Percentiles rank a stretch among this genome's conserved stretches.
These are phyloP conservation scores for Grosmannia serpens DNA, from an alignment of 2,329 filamentous ascomycete species.

Conservation along the genomic window DNA sequence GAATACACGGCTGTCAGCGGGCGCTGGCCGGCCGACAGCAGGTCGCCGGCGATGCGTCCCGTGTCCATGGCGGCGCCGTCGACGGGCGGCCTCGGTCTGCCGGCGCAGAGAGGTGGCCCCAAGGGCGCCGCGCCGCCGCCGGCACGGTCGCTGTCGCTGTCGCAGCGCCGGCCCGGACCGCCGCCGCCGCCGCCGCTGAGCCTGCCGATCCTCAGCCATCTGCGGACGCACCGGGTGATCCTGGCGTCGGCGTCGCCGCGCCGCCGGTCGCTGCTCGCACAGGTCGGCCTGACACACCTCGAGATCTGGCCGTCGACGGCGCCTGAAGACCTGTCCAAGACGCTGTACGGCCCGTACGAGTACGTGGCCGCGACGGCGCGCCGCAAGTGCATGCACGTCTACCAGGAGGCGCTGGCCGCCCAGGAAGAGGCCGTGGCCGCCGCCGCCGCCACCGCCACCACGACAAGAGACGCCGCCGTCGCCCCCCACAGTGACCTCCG, in stretches of 20 bases:
- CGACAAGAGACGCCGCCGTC: slow-evolving; percentile 2
- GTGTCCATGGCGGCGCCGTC: too few relatives aligned
- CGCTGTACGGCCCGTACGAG: slow-evolving; percentile 63
- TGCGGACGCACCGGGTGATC: slow-evolving; percentile 72
- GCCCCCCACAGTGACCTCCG: slow-evolving; percentile 17
- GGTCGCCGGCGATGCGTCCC: neutral
- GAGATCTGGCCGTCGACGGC: slow-evolving; percentile 76
- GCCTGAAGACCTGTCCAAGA: slow-evolving; percentile 77
- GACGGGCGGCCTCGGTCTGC: too few relatives aligned
- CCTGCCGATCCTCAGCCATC: slow-evolving; percentile 64
- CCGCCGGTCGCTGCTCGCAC: slow-evolving; percentile 67
- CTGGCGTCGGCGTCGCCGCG: slow-evolving; percentile 85
- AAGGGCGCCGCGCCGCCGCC: neutral
- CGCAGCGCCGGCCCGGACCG: slow-evolving; percentile 20
- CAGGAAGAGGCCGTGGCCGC: slow-evolving; percentile 19
- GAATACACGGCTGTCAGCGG: slow-evolving; percentile 22
- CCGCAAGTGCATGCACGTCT: slow-evolving; percentile 70
- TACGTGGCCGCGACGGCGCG: slow-evolving; percentile 84
- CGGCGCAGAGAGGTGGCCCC: too few relatives aligned
- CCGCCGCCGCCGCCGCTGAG: slow-evolving; percentile 56
- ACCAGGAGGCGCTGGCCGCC: slow-evolving; percentile 28
- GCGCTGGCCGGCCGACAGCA: neutral
- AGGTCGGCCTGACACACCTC: slow-evolving; percentile 67
- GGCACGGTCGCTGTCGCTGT: slow-evolving; percentile 16
- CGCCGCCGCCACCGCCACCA: neutral